Base-by-base conservation (phyloP, 257 asterid species). In the Jacaranda copaia region DNA sequence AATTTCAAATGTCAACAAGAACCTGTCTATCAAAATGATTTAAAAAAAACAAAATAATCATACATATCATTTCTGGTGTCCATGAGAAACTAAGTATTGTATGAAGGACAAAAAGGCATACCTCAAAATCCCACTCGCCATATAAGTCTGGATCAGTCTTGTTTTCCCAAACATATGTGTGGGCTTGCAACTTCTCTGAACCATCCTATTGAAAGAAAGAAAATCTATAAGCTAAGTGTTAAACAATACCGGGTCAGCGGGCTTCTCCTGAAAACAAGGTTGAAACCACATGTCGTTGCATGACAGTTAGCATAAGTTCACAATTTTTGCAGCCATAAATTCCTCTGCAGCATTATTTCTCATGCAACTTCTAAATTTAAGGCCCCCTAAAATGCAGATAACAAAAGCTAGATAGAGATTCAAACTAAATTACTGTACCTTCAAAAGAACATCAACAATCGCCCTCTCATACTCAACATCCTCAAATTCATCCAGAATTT, bases 61-160 rank as follows among this genome's bases (percentile, higher is more conserved):
- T 7, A 18, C 25, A 8, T 20, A 63, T 62, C 39, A 39, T 56
- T n/a, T 39, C 62, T 51, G 6, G 48, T 55, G 4, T 35, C 38
- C 39, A 65, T 4, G 9, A n/a, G 15, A 25, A 18, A 35, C 36
- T 48, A 10, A 46, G 36, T 25, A 62, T 49, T 52, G 10, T 57
- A 56, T 56, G 13, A 15, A 0, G 32, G 5, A 14, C 15, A 45
- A 56, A 60, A 14, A 9, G 40, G 70, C 70, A 67, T 71, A 91
- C 98, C 92, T 91, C 93, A 68, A 91, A 86, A 80, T 91, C 81
- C 97, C 98, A 93, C 56, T 86, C 87, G 48, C 97, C 96, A 40
- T 80, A 79, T 81, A 93, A 79, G 76, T 84, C 71, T 3, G 97
- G 94, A 84, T 93, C 97, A 46, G 81, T 76, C 85, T 83, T 80